phyloP scores from a whole-genome alignment of 2,329 filamentous ascomycete species.

The Diaporthe citri region DNA sequence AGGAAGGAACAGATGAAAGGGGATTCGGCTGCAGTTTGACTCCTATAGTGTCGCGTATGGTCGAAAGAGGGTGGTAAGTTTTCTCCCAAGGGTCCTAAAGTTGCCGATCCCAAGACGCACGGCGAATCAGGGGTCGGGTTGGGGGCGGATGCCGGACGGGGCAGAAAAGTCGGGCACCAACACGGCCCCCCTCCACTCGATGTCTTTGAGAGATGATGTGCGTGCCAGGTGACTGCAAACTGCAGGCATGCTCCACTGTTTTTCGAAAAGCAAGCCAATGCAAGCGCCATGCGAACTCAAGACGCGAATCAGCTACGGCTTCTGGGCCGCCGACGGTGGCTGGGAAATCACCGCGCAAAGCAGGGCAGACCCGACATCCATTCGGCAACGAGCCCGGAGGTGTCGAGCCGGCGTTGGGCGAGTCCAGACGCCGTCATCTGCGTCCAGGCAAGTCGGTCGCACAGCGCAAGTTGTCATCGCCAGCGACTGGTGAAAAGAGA shows the following conservation, averaged over 20 bases:
- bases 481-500: constrained; percentile 22
- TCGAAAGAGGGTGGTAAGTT: background rate
- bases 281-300: background rate
- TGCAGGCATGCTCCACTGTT: constrained; percentile 23
- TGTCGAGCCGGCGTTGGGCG: constrained; percentile 16
- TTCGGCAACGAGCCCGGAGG: constrained; percentile 8
- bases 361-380: constrained; percentile 29
- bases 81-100: constrained; percentile 23
- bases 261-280: constrained; percentile 18
- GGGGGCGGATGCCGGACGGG: constrained; percentile 29
- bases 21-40: background rate
- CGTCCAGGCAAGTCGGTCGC: constrained; percentile 21
- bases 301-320: constrained; percentile 19
- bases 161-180: constrained; percentile 35
- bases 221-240: constrained; percentile 27
- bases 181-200: background rate
- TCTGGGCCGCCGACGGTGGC: constrained; percentile 8
- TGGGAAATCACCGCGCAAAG: constrained; percentile 20
- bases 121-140: constrained; percentile 14
- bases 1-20: background rate
- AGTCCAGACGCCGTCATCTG: constrained; percentile 9
- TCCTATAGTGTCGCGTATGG: background rate
- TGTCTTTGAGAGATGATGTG: constrained; percentile 22
- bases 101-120: constrained; percentile 1
- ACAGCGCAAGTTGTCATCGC: background rate